A percentile compares a stretch with the other conserved stretches of the same genome.
phyloP scores from a whole-genome alignment of 345 rosid species.

The sweet orange (Citrus sinensis) region DNA sequence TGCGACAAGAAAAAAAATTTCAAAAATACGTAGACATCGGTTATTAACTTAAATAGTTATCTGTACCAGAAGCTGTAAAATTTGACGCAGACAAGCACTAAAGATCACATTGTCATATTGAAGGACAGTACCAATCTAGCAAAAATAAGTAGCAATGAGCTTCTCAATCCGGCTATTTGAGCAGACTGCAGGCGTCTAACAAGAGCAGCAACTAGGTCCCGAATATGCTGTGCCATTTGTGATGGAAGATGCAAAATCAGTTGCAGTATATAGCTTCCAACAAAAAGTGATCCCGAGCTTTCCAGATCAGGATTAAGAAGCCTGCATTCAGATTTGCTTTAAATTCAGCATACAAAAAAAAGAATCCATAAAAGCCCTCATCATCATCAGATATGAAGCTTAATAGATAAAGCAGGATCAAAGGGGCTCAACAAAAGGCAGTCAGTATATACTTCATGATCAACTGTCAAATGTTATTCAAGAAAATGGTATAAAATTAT shows the following conservation, averaged over 20 bases:
- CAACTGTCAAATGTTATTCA: neutral
- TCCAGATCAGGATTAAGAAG: slow-evolving; percentile 85
- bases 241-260: slow-evolving; percentile 87
- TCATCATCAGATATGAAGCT: neutral
- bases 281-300: slow-evolving; percentile 92
- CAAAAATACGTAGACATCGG: neutral
- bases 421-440: neutral
- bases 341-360: slow-evolving; percentile 17
- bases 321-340: slow-evolving; percentile 40
- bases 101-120: neutral
- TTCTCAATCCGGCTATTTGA: slow-evolving; percentile 66
- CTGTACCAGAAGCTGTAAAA: neutral
- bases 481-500: neutral
- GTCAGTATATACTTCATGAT: neutral
- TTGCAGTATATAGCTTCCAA: slow-evolving; percentile 83
- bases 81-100: neutral
- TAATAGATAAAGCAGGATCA: neutral
- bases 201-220: slow-evolving; percentile 74
- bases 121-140: slow-evolving; percentile 75
- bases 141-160: slow-evolving; percentile 78
- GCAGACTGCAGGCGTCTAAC: slow-evolving; percentile 86
- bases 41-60: neutral
- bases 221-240: slow-evolving; percentile 83
- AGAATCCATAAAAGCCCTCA: neutral
- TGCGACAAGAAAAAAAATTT: neutral